Evolutionary conservation across 129 eudicot genomes (phyloP).

Genomic region (Artemisia annua): DNA sequence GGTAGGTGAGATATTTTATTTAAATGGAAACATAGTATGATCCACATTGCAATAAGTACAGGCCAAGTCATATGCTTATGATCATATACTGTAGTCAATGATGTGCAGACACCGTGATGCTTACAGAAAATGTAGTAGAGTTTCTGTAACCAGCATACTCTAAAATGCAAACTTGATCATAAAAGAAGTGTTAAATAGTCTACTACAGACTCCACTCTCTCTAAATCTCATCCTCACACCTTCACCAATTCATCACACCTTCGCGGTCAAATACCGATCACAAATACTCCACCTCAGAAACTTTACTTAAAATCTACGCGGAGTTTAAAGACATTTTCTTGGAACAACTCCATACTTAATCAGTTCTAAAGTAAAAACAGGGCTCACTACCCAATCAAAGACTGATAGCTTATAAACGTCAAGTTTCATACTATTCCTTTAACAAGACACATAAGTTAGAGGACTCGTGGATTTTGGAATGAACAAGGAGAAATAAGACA

Average conservation of each 20-base stretch:
- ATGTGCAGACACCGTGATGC: background rate
- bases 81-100: background rate
- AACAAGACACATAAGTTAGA: background rate
- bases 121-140: background rate
- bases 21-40: background rate
- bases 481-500: background rate
- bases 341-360: background rate
- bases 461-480: background rate
- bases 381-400: background rate
- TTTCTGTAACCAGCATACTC: background rate
- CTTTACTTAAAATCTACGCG: background rate
- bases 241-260: no score
- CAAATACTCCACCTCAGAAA: background rate
- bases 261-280: background rate
- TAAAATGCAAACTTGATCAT: background rate
- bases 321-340: background rate
- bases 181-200: background rate
- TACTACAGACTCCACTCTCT: background rate
- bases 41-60: background rate
- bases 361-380: background rate
- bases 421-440: background rate
- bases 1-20: no score
- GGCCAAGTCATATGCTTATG: background rate
- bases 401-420: background rate
- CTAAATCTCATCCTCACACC: background rate